Conservation (phyloP, 495 filamentous ascomycete species). For the Apiosordaria backusii region DNA sequence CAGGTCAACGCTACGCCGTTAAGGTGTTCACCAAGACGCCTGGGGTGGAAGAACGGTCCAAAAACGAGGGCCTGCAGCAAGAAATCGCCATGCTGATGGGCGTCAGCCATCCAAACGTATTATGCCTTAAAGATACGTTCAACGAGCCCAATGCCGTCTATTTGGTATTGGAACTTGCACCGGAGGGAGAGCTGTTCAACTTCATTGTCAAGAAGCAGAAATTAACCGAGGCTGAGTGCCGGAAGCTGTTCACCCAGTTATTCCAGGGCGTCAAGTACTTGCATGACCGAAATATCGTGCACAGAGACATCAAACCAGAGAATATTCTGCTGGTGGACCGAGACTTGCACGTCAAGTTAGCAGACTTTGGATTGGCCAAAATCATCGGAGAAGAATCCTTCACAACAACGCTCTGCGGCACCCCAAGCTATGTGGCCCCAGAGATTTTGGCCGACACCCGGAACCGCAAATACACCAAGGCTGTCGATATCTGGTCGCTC, state of each 20-base stretch:
- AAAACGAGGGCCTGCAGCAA: conserved; percentile 81
- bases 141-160: conserved; percentile 90
- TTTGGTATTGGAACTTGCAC: conserved; percentile 84
- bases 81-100: conserved; percentile 96
- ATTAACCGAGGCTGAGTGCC: conserved; percentile 74
- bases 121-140: conserved; percentile 94
- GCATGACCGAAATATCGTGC: conserved; percentile 95
- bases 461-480: conserved; percentile 84
- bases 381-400: conserved; percentile 99
- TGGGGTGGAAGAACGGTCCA: conserved; percentile 73
- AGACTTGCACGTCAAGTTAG: conserved; percentile 82
- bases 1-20: conserved; percentile 81
- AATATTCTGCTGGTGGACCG: conserved; percentile 90
- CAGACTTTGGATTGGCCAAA: conserved; percentile 96
- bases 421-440: conserved; percentile 92
- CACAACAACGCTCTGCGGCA: conserved; percentile 94
- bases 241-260: conserved; percentile 84
- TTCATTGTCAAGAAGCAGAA: conserved; percentile 85
- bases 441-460: conserved; percentile 81
- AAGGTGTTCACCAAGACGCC: conserved; percentile 87
- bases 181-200: conserved; percentile 94
- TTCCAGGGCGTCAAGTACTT: conserved; percentile 94
- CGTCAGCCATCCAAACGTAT: conserved; percentile 90
- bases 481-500: conserved; percentile 95
- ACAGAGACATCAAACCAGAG: conserved; percentile 98